These are phyloP conservation scores for Auriscalpium microsporum DNA, from an alignment of 768 basidiomycete genomes.

Conservation along the genomic window DNA sequence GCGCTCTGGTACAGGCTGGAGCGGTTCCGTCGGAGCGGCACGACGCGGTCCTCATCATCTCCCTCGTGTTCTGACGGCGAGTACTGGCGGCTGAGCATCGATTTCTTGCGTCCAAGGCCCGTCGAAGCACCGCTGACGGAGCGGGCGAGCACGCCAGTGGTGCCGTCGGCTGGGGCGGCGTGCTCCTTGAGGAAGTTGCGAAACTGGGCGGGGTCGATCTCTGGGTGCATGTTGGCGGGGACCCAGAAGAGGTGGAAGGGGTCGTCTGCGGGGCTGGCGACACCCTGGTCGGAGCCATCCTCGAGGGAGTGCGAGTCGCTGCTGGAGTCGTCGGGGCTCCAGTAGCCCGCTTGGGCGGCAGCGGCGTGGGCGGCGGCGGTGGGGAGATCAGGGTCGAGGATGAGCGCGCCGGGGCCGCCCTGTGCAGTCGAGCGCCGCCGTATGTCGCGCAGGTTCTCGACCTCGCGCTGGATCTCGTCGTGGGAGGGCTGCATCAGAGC, in stretches of 20 bases:
- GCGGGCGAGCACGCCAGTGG: constrained; percentile 27
- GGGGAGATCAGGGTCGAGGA: constrained; percentile 89
- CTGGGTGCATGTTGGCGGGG: constrained; percentile 91
- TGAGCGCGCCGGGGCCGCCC: constrained; percentile 68
- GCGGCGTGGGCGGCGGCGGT: constrained; percentile 54
- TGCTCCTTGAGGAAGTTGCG: constrained; percentile 93
- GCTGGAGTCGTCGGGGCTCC: constrained; percentile 34
- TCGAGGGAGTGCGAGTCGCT: constrained; percentile 30
- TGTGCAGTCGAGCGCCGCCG: constrained; percentile 71
- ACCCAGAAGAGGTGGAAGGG: constrained; percentile 97
- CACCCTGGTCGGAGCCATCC: constrained; percentile 31
- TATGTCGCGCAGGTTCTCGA: constrained; percentile 78
- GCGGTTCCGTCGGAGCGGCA: constrained; percentile 62
- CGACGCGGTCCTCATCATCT: constrained; percentile 52
- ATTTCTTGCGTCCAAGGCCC: constrained; percentile 73
- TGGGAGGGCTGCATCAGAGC: constrained; percentile 59
- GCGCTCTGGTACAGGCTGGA: constrained; percentile 57
- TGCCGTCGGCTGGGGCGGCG: constrained; percentile 45
- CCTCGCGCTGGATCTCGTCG: constrained; percentile 81
- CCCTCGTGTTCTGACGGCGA: constrained; percentile 72
- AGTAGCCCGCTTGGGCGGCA: constrained; percentile 23
- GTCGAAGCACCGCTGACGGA: constrained; percentile 38
- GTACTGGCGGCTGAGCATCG: constrained; percentile 94
- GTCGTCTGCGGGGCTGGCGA: constrained; percentile 48
- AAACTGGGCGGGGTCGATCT: constrained; percentile 96